phyloP scores from a whole-genome alignment of 441 rosid genomes.

The Rhodomyrtus psidioides region DNA sequence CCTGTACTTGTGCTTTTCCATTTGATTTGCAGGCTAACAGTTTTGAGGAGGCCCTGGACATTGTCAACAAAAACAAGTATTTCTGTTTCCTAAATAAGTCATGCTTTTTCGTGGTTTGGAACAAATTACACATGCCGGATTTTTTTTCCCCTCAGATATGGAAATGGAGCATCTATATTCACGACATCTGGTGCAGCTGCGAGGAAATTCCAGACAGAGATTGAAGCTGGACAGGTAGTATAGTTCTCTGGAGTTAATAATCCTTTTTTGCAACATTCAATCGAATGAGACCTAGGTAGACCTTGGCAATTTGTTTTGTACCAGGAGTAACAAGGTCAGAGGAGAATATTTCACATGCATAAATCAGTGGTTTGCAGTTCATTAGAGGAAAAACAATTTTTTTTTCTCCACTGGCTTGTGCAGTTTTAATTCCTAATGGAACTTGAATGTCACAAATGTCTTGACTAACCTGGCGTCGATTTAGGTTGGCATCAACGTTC shows the following conservation, averaged over 20 bases:
- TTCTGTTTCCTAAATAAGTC: not conserved
- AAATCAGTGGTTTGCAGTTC: not conserved
- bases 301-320: not conserved
- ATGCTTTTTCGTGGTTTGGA: not conserved
- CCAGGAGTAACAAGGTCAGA: not conserved
- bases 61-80: conserved; percentile 78
- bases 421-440: not conserved
- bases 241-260: not conserved
- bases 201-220: conserved; percentile 82
- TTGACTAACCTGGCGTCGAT: conserved; percentile 1
- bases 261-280: not conserved
- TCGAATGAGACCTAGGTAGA: not conserved
- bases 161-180: conserved; percentile 86
- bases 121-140: not conserved
- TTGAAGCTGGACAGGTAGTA: conserved; percentile 84
- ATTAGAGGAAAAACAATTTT: not conserved
- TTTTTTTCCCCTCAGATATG: conserved; percentile 40
- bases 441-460: not conserved
- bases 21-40: conserved; percentile 52
- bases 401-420: not conserved
- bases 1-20: not conserved
- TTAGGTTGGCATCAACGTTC: conserved; percentile 92
- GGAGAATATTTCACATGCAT: not conserved
- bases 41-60: conserved; percentile 75
- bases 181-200: conserved; percentile 84